Evolutionary conservation across 192 early-diverging fungal species (phyloP).

Genomic region (Coemansia sp.): DNA sequence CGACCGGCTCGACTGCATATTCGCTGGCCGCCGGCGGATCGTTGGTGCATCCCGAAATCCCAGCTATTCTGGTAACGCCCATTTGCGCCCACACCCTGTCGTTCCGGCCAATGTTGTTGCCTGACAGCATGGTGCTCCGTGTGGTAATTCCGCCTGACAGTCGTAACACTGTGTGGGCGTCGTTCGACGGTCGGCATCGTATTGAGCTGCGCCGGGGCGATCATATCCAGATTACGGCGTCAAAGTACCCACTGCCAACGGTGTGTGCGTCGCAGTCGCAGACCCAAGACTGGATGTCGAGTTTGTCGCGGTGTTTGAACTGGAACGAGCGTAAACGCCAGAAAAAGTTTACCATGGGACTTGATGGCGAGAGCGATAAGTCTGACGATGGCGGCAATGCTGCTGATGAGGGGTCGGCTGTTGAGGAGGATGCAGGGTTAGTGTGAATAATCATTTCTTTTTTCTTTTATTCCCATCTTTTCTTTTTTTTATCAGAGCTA

Average conservation of each 20-base stretch:
- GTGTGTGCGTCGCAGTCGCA: conserved; percentile 72
- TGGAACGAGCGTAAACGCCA: conserved; percentile 95
- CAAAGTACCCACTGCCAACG: conserved; percentile 84
- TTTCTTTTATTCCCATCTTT: background rate
- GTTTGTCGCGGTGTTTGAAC: conserved; percentile 76
- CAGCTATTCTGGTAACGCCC: conserved; percentile 89
- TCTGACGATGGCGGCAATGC: conserved; percentile 9
- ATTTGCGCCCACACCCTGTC: conserved; percentile 93
- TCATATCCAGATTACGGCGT: conserved; percentile 82
- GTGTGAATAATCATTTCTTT: background rate
- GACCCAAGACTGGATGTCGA: conserved; percentile 88
- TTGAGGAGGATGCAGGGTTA: background rate
- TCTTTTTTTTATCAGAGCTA: background rate
- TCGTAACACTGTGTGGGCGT: conserved; percentile 88
- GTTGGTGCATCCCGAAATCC: conserved; percentile 92
- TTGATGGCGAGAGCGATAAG: conserved; percentile 1
- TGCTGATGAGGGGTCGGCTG: conserved; percentile 7
- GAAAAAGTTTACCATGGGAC: conserved; percentile 59
- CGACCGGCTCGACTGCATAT: conserved; percentile 90
- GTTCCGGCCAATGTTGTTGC: conserved; percentile 95
- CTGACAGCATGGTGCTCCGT: conserved; percentile 86
- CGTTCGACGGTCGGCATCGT: conserved; percentile 92
- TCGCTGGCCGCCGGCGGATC: conserved; percentile 93
- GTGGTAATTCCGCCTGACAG: conserved; percentile 82
- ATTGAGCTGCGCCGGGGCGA: conserved; percentile 86